phyloP scores from a whole-genome alignment of 1,139 yeast genomes.

The Pichia sp. region DNA sequence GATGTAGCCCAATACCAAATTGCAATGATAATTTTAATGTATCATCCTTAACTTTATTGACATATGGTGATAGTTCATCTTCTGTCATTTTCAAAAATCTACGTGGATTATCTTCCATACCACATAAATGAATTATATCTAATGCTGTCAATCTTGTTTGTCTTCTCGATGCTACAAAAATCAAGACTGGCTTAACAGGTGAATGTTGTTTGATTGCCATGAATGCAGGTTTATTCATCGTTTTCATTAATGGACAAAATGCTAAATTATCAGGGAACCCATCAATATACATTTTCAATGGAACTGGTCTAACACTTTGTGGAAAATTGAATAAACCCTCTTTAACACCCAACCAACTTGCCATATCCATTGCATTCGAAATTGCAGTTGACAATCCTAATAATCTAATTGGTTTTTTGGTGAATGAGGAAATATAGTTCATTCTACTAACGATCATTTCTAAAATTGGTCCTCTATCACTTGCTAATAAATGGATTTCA shows the following conservation, averaged over 20 bases:
- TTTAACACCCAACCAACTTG: slow-evolving; percentile 90
- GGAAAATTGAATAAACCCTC: slow-evolving; percentile 92
- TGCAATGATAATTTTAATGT: slow-evolving; percentile 78
- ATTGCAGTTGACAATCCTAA: slow-evolving; percentile 97
- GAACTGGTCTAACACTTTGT: slow-evolving; percentile 94
- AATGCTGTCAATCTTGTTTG: slow-evolving; percentile 94
- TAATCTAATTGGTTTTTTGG: slow-evolving; percentile 68
- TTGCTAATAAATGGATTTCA: slow-evolving; percentile 92
- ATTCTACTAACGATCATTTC: slow-evolving; percentile 98
- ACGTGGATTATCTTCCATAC: slow-evolving; percentile 89
- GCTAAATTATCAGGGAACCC: slow-evolving; percentile 95
- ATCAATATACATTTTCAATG: slow-evolving; percentile 94
- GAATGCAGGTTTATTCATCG: slow-evolving; percentile 97
- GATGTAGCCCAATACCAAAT: slow-evolving; percentile 95
- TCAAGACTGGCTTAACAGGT: slow-evolving; percentile 84
- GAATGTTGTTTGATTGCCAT: slow-evolving; percentile 95
- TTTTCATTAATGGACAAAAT: slow-evolving; percentile 92
- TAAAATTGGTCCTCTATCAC: slow-evolving; percentile 96
- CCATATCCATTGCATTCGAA: slow-evolving; percentile 96
- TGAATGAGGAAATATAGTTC: slow-evolving; percentile 80
- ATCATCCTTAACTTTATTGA: slow-evolving; percentile 76
- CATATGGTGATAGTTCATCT: slow-evolving; percentile 57
- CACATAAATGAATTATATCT: slow-evolving; percentile 89
- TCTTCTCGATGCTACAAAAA: slow-evolving; percentile 94
- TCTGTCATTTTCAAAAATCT: slow-evolving; percentile 77